phyloP scores from a whole-genome alignment of 192 early-diverging fungal species.

The Backusella psychrophila region DNA sequence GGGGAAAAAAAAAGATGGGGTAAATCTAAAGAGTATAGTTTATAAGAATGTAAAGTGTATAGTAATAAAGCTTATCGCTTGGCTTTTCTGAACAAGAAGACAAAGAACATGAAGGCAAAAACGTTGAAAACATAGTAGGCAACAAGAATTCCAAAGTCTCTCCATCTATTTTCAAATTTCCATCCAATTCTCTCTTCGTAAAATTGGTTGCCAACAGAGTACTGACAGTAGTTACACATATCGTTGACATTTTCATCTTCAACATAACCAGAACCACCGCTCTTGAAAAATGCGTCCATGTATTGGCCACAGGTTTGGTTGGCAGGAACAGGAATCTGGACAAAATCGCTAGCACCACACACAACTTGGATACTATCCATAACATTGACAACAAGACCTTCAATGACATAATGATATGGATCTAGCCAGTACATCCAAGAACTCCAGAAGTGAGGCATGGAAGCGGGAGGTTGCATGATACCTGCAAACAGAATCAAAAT shows the following conservation, averaged over 20 bases:
- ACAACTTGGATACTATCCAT: slow-evolving; percentile 46
- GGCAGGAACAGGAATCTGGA: slow-evolving; percentile 42
- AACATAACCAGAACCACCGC: slow-evolving; percentile 59
- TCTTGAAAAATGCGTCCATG: slow-evolving; percentile 41
- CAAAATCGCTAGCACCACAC: slow-evolving; percentile 44
- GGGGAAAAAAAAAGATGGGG: neutral
- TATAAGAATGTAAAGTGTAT: too few relatives aligned
- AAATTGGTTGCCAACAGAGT: slow-evolving; percentile 36
- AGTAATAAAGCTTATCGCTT: slow-evolving; percentile 30
- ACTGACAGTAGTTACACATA: slow-evolving; percentile 53
- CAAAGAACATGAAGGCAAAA: slow-evolving; percentile 33
- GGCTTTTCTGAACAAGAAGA: slow-evolving; percentile 42
- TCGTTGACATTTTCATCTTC: slow-evolving; percentile 45
- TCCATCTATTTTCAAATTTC: slow-evolving; percentile 56
- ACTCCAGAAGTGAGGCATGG: slow-evolving; percentile 63
- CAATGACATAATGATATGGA: slow-evolving; percentile 60
- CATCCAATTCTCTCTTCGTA: slow-evolving; percentile 39
- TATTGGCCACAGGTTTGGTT: slow-evolving; percentile 49
- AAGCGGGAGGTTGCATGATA: slow-evolving; percentile 53
- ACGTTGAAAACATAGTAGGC: slow-evolving; percentile 56
- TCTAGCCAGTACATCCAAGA: slow-evolving; percentile 64
- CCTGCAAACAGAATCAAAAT: slow-evolving; percentile 61
- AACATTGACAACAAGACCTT: slow-evolving; percentile 58
- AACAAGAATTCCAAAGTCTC: slow-evolving; percentile 61
- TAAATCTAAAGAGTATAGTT: neutral